Percentiles rank a stretch among this genome's conserved stretches.
These are phyloP conservation scores for Pichia sp. DNA, from an alignment of 1,139 yeast species.

Conservation along the genomic window DNA sequence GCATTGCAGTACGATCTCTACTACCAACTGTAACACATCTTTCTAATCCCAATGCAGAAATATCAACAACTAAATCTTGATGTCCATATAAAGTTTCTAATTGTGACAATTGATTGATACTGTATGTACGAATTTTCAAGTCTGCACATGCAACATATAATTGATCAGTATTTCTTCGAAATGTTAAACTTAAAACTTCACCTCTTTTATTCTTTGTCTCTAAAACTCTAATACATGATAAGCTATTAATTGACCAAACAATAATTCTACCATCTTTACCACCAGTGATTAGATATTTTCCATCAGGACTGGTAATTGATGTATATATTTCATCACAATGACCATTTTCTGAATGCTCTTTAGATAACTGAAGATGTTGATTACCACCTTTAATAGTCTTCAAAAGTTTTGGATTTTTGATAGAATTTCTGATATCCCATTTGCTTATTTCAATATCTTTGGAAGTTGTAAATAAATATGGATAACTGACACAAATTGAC, in stretches of 20 bases:
- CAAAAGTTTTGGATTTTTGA: conserved; percentile 52
- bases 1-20: conserved; percentile 89
- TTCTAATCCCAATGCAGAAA: conserved; percentile 73
- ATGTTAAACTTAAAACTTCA: conserved; percentile 63
- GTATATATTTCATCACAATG: conserved; percentile 72
- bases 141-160: conserved; percentile 91
- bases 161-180: conserved; percentile 77
- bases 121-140: conserved; percentile 79
- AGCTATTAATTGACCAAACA: conserved; percentile 78
- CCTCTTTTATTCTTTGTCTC: conserved; percentile 68
- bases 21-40: conserved; percentile 95
- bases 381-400: conserved; percentile 63
- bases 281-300: conserved; percentile 83
- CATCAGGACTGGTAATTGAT: conserved; percentile 83
- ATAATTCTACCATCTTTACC: conserved; percentile 75
- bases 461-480: conserved; percentile 71
- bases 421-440: conserved; percentile 54
- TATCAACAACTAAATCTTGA: conserved; percentile 81
- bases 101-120: conserved; percentile 80
- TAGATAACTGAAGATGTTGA: conserved; percentile 34
- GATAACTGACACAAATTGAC: conserved; percentile 44
- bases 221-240: conserved; percentile 67
- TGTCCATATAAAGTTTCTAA: conserved; percentile 91
- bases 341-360: conserved; percentile 45
- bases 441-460: conserved; percentile 77